Evolutionary conservation across 176 grass and related monocot species (phyloP).

Genomic region (Rhynchospora pubera): DNA sequence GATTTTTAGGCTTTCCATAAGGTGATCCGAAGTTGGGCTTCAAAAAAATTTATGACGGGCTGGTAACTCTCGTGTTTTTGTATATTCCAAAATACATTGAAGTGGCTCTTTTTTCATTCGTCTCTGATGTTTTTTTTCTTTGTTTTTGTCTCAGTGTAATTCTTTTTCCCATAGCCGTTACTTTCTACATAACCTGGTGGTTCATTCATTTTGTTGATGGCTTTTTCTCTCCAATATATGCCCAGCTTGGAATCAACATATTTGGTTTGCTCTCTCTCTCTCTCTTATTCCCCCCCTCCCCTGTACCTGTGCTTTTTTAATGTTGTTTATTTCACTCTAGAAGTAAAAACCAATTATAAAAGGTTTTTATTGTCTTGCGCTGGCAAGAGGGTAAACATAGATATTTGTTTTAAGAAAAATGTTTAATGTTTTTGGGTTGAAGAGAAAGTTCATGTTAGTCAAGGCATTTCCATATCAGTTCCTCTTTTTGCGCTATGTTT

Average conservation of each 20-base stretch:
- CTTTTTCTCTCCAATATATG: constrained; percentile 91
- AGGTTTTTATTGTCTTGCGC: background rate
- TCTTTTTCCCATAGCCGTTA: constrained; percentile 89
- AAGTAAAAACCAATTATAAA: background rate
- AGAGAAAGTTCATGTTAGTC: background rate
- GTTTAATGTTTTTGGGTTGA: background rate
- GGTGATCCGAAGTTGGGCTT: constrained; percentile 81
- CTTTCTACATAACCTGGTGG: constrained; percentile 99
- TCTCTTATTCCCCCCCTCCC: background rate
- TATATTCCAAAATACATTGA: background rate
- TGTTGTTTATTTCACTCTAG: background rate
- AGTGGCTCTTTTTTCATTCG: background rate
- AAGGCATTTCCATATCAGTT: background rate
- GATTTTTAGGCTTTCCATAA: constrained; percentile 77
- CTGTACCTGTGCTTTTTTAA: background rate
- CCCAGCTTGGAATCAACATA: constrained; percentile 87
- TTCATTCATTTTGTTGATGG: constrained; percentile 98
- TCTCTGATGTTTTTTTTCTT: background rate
- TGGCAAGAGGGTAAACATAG: background rate
- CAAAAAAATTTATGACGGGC: constrained; percentile 96
- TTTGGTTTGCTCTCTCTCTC: constrained; percentile 43
- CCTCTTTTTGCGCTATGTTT: background rate
- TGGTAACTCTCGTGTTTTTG: constrained; percentile 39
- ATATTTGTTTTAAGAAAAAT: background rate
- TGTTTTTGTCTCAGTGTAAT: constrained; percentile 53